These are phyloP conservation scores for Lobosporangium transversale DNA, from an alignment of 192 early-diverging fungal species.

Conservation along the genomic window DNA sequence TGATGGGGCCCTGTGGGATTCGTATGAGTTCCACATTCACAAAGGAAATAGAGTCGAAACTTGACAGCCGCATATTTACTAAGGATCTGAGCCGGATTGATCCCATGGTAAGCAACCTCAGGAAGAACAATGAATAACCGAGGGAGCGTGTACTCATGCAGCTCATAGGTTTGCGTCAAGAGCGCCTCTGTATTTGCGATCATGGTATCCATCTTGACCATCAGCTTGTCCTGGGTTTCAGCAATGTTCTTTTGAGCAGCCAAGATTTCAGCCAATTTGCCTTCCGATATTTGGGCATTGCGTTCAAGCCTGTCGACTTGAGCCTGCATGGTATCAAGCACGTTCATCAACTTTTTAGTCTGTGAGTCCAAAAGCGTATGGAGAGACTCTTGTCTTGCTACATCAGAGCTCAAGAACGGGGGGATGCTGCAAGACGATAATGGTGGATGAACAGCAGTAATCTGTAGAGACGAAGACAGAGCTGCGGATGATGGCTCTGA, in stretches of 20 bases:
- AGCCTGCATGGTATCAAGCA: not conserved
- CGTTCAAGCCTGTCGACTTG: constrained; percentile 4
- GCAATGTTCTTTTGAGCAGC: not conserved
- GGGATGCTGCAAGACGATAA: not conserved
- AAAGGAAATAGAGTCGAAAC: constrained; percentile 47
- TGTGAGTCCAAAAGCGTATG: not conserved
- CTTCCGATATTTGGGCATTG: constrained; percentile 1
- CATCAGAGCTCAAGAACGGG: not conserved
- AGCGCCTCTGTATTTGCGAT: constrained; percentile 16
- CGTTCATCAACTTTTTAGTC: constrained; percentile 6
- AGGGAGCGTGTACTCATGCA: constrained; percentile 45
- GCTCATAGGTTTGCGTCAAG: constrained; percentile 42
- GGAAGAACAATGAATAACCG: constrained; percentile 47
- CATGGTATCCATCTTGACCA: constrained; percentile 13
- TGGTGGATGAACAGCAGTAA: not conserved
- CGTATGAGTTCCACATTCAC: constrained; percentile 41
- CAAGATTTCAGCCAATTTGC: not conserved
- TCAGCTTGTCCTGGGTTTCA: constrained; percentile 16
- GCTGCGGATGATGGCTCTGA: not conserved
- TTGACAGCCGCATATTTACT: constrained; percentile 9
- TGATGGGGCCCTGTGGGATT: constrained; percentile 21
- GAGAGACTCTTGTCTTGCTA: not conserved
- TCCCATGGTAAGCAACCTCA: constrained; percentile 29
- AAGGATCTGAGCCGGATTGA: constrained; percentile 23
- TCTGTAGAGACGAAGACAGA: not conserved